phyloP scores from a whole-genome alignment of 2,329 filamentous ascomycete species.

The Chaetomium sp. region DNA sequence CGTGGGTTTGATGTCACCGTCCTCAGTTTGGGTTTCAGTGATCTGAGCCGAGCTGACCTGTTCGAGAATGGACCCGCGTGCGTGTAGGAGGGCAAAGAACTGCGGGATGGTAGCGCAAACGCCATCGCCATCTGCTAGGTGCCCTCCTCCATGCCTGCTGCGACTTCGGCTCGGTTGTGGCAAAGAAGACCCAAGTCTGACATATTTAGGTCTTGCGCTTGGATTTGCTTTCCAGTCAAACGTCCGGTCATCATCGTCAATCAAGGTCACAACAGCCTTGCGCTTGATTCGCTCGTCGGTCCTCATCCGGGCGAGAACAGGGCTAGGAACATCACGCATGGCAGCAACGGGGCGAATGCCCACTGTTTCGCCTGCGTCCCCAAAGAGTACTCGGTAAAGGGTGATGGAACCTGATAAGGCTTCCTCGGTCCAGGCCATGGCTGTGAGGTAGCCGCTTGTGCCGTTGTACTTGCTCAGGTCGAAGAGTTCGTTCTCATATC shows the following conservation, averaged over 20 bases:
- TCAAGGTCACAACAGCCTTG: constrained; percentile 29
- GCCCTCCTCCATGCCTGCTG: neutral
- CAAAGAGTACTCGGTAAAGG: constrained; percentile 27
- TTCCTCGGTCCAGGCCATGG: constrained; percentile 31
- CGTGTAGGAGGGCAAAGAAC: constrained; percentile 32
- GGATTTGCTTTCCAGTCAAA: constrained; percentile 33
- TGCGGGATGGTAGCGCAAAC: constrained; percentile 32
- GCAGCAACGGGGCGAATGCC: constrained; percentile 30
- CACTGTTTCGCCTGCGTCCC: constrained; percentile 9
- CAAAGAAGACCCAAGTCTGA: constrained; percentile 12
- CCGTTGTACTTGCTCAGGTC: constrained; percentile 32
- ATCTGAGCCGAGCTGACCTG: constrained; percentile 21
- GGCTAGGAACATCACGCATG: constrained; percentile 32
- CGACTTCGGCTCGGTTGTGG: constrained; percentile 11
- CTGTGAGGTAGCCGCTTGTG: constrained; percentile 28
- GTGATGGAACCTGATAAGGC: constrained; percentile 26
- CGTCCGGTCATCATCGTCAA: constrained; percentile 20
- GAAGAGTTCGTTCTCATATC: constrained; percentile 33
- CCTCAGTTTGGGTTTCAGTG: constrained; percentile 2
- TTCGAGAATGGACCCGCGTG: constrained; percentile 29
- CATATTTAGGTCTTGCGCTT: constrained; percentile 24
- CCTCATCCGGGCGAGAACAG: constrained; percentile 29
- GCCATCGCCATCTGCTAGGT: constrained; percentile 26
- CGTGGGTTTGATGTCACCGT: constrained; percentile 9
- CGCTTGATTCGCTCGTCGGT: constrained; percentile 27